Conservation (phyloP, 2,329 filamentous ascomycete species). For the Diplodia scrobiculata region DNA sequence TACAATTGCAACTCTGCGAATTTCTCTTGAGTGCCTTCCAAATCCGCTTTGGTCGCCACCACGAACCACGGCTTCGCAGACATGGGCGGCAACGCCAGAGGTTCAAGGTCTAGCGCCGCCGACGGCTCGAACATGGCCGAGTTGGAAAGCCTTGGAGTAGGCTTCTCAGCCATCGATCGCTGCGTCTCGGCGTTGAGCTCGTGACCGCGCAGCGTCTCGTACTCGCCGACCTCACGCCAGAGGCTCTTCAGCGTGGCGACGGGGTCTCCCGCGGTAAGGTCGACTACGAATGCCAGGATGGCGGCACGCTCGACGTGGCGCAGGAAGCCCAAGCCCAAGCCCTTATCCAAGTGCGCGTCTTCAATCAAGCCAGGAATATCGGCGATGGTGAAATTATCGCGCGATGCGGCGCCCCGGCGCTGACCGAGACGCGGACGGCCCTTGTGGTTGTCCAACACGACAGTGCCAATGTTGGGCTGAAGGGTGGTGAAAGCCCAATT, state of each 20-base stretch:
- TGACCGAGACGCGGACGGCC: slow-evolving; percentile 66
- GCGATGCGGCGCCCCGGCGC: slow-evolving; percentile 51
- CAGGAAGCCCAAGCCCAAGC: slow-evolving; percentile 86
- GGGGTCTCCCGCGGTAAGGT: slow-evolving; percentile 77
- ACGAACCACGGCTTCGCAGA: slow-evolving; percentile 97
- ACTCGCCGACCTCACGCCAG: slow-evolving; percentile 88
- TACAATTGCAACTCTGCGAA: slow-evolving; percentile 71
- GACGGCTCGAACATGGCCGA: slow-evolving; percentile 33
- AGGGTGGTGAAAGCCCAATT: slow-evolving; percentile 97
- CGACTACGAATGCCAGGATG: slow-evolving; percentile 90
- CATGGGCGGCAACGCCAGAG: slow-evolving; percentile 66
- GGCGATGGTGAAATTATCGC: slow-evolving; percentile 86
- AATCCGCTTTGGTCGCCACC: slow-evolving; percentile 87
- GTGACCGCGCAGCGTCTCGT: slow-evolving; percentile 77
- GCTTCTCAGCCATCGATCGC: slow-evolving; percentile 54
- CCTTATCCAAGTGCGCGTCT: slow-evolving; percentile 87
- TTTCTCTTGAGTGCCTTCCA: slow-evolving; percentile 76
- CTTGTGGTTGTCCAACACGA: slow-evolving; percentile 84
- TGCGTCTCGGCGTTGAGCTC: slow-evolving; percentile 67
- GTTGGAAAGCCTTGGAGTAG: background rate
- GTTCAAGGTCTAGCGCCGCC: slow-evolving; percentile 33
- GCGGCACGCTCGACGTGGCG: slow-evolving; percentile 92
- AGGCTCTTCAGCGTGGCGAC: slow-evolving; percentile 75
- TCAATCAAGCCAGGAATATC: slow-evolving; percentile 94
- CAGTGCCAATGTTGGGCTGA: slow-evolving; percentile 91